Conservation (phyloP, 2,329 filamentous ascomycete species). For the Cladophialophora bantiana region DNA sequence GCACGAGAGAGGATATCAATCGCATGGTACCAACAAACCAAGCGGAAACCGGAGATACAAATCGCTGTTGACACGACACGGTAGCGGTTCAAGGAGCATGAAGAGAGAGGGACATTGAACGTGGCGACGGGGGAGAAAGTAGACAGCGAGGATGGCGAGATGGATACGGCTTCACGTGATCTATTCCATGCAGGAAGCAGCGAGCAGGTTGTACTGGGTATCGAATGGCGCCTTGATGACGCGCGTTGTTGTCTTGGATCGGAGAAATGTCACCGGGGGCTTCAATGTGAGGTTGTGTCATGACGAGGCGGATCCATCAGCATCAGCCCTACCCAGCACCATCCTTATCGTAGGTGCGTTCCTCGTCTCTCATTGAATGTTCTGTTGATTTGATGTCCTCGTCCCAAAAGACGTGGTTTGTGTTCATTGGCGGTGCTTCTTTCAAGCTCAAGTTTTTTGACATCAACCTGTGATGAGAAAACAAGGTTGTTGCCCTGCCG, state of each 20-base stretch:
- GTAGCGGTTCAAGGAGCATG: not conserved
- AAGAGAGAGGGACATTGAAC: not conserved
- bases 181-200: not conserved
- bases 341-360: not conserved
- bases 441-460: not conserved
- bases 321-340: not conserved
- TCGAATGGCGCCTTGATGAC: not conserved
- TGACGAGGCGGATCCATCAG: not conserved
- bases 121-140: not conserved
- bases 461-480: conserved; percentile 2
- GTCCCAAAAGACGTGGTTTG: not conserved
- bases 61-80: not conserved
- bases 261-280: conserved; percentile 5
- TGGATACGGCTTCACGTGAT: not conserved
- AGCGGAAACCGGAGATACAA: not conserved
- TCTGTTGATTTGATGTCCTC: not conserved
- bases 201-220: not conserved
- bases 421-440: conserved; percentile 4
- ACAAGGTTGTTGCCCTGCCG: not conserved
- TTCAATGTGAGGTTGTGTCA: not conserved
- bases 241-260: conserved; percentile 14
- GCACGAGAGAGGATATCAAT: not conserved
- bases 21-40: conserved; percentile 1
- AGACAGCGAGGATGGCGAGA: not conserved
- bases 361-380: not conserved